phyloP scores from a whole-genome alignment of 2,329 filamentous ascomycete genomes.

The Trichoderma sp. region DNA sequence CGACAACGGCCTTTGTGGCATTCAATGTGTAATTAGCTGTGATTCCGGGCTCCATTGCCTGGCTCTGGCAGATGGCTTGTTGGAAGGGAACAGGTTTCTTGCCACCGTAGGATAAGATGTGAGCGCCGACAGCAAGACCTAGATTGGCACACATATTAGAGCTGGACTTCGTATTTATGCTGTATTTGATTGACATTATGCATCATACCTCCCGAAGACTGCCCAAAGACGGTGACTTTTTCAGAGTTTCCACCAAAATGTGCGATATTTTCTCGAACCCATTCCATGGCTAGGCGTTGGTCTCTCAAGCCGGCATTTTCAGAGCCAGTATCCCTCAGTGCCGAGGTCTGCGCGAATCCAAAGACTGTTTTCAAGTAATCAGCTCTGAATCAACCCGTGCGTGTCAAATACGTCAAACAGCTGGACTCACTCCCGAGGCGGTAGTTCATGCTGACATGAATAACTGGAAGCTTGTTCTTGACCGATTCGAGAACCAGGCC shows the following conservation, averaged over 20 bases:
- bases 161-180: background rate
- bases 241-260: constrained; percentile 53
- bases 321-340: constrained; percentile 29
- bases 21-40: constrained; percentile 50
- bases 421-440: constrained; percentile 29
- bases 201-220: constrained; percentile 36
- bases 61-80: constrained; percentile 49
- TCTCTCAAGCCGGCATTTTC: constrained; percentile 55
- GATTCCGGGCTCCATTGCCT: constrained; percentile 54
- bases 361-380: constrained; percentile 29
- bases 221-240: constrained; percentile 42
- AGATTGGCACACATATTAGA: background rate
- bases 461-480: constrained; percentile 42
- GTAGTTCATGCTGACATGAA: constrained; percentile 42
- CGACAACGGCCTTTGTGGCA: constrained; percentile 47
- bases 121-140: constrained; percentile 48
- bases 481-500: constrained; percentile 50
- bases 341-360: constrained; percentile 33
- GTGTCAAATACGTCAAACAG: background rate
- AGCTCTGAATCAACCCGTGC: background rate
- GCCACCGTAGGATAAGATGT: constrained; percentile 52
- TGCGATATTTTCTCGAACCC: constrained; percentile 48
- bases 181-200: background rate
- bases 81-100: constrained; percentile 48
- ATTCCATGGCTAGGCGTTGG: constrained; percentile 49